These are phyloP conservation scores for Alternaria ethzedia DNA, from an alignment of 2,329 filamentous ascomycete genomes.

Conservation along the genomic window DNA sequence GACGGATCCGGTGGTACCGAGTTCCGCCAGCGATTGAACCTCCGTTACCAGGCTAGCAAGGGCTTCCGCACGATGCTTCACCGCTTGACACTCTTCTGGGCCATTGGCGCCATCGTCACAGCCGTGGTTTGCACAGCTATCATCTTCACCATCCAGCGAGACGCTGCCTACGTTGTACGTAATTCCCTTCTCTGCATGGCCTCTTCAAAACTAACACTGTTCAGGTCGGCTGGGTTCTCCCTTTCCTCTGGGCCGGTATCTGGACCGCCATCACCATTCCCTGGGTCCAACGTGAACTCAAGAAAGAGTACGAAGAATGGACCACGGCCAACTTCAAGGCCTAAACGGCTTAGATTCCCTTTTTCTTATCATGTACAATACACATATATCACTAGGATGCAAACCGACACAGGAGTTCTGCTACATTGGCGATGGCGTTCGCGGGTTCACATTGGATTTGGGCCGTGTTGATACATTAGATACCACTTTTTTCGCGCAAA, in stretches of 20 bases:
- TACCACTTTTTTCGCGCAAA: conserved; percentile 12
- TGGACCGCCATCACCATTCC: conserved; percentile 55
- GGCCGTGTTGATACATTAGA: conserved; percentile 5
- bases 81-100: conserved; percentile 61
- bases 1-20: conserved; percentile 61
- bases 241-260: conserved; percentile 58
- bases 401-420: conserved; percentile 2
- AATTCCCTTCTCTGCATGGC: background rate
- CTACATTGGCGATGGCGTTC: conserved; percentile 13
- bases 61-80: conserved; percentile 61
- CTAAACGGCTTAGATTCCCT: conserved; percentile 13
- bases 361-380: background rate
- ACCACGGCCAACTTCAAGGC: conserved; percentile 48
- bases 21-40: conserved; percentile 59
- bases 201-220: conserved; percentile 14
- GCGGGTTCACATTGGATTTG: background rate
- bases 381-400: conserved; percentile 2
- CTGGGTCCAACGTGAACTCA: conserved; percentile 52
- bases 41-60: conserved; percentile 60
- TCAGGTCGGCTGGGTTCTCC: conserved; percentile 56
- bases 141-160: conserved; percentile 55
- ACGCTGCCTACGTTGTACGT: conserved; percentile 57
- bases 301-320: conserved; percentile 46
- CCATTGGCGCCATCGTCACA: conserved; percentile 51
- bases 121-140: conserved; percentile 52